Base-by-base conservation (phyloP, 441 rosid species). In the Biscutella auriculata region DNA sequence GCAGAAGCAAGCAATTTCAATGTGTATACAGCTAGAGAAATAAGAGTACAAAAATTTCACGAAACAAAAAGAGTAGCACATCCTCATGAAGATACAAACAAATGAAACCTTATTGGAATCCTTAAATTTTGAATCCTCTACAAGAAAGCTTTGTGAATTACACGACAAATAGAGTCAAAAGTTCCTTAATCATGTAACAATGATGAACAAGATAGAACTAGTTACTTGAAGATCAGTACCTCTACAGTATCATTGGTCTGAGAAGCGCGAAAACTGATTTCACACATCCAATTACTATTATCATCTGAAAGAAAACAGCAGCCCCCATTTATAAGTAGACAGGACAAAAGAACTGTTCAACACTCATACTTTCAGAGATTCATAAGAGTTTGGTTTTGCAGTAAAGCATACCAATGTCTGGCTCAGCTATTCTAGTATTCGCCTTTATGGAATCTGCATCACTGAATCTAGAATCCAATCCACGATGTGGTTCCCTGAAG, bases 401-500 rank as follows among this genome's bases (percentile, higher is more conserved):
- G 19, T 7, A 52, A 30, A 53, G 17, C 66, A 60, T 14, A 67
- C 71, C 28, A 14, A 45, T 9, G 27, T 32, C 34, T 28, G 41
- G 25, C 27, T 65, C 63, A 39, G 4, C 3, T 21, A 32, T 21
- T 11, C 26, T 52, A 54, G 41, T 53, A 59, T 26, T 35, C 9
- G 23, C 23, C 23, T 19, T 19, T 47, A 48, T 49, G 19, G 41
- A 19, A 19, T 28, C 28, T 3, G 41, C 60, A 13, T 58, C 60
- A 62, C 69, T 53, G 34, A 68, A 62, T 58, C 49, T 34, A 67
- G 74, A 69, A 29, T 65, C 62, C 9, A 53, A 54, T 40, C 70
- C 76, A 48, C 50, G 37, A 21, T 3, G 26, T 1, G 42, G 37
- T 29, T 72, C 75, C 39, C 63, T 74, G 56, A 57, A 49, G 55